Percentiles rank a stretch among this genome's conserved stretches.
These are phyloP conservation scores for Tylopilus vinaceipallidus DNA, from an alignment of 768 basidiomycete species.

Conservation along the genomic window DNA sequence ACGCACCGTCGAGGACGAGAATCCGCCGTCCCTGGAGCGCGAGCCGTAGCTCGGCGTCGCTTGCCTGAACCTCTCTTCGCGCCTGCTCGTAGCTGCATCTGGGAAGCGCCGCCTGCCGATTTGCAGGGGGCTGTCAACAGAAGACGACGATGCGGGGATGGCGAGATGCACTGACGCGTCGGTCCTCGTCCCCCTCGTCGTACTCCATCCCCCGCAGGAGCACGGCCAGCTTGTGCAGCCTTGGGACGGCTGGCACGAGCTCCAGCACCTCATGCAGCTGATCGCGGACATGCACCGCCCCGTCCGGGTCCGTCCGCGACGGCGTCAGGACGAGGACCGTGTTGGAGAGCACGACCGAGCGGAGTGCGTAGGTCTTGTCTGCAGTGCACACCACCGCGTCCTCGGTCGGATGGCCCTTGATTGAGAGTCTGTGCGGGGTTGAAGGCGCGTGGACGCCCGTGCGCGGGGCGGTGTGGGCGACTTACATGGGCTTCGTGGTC, in stretches of 20 bases:
- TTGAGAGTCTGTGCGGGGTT: conserved; percentile 50
- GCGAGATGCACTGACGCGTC: conserved; percentile 21
- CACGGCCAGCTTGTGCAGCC: conserved; percentile 59
- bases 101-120: conserved; percentile 39
- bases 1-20: conserved; percentile 64
- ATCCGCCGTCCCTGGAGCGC: conserved; percentile 71
- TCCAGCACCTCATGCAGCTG: conserved; percentile 85
- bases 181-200: conserved; percentile 58
- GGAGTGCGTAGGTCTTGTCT: conserved; percentile 75
- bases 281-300: conserved; percentile 69
- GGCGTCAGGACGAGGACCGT: conserved; percentile 74
- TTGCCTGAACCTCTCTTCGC: conserved; percentile 70
- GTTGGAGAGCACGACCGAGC: conserved; percentile 89
- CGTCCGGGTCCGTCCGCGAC: conserved; percentile 33
- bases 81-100: conserved; percentile 56
- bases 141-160: too few species aligned
- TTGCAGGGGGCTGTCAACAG: too few species aligned
- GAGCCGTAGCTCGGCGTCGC: conserved; percentile 65
- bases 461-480: background rate
- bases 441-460: background rate
- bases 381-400: conserved; percentile 89
- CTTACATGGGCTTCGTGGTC: conserved; percentile 31
- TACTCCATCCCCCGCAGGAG: conserved; percentile 68
- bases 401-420: conserved; percentile 80
- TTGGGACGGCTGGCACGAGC: conserved; percentile 73